Evolutionary conservation across 805 yeast species (phyloP), one percentile per base, ranked within the genome.

Genomic region (Cyberlindnera xylosilytica): DNA sequence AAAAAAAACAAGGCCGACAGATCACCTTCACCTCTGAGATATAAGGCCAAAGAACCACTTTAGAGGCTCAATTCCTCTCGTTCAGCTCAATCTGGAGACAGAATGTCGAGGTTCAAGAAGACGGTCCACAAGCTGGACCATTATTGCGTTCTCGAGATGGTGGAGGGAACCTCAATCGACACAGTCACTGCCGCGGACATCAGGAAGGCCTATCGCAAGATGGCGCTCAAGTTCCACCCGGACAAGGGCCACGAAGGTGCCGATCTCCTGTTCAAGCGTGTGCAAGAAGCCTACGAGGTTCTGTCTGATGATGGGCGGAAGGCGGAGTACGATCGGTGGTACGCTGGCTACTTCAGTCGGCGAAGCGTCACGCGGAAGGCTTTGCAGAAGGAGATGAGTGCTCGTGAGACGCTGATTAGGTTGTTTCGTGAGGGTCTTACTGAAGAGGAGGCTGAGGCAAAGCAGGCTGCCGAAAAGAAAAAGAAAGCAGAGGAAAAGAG

Each of bases 211-310:
- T 87, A 81, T 64, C 69, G 88, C 47, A 78, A 76, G 55, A 73
- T 75, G 51, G 91, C 91, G 3, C 69, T 86, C 46, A 68, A 67
- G 45, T 79, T 73, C 56, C 95, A 86, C 57, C 95, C 95, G 0
- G 95, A 86, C 58, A 85, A 86, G 64, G 82, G 85, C 41, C 74
- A 53, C 20, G 44, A 19, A 2, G 45, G 41, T 1, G 54, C 42
- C 8, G 51, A 45, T 12, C 39, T 45, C 2, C 33, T 54, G 1
- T 56, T 56, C 40, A 49, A 50, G 23, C 27, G 45, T 4, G 20
- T 54, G 5, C 49, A 38, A n/a, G 36, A 26, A 9, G 45, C 61
- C 0, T 44, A 51, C 7, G 54, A 49, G 20, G 23, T 23, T 5
- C 30, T 56, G 18, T 26, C 15, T 13, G 52, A 54, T 33, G 36